These are phyloP conservation scores for Mycena sp. DNA, from an alignment of 1,284 basidiomycete species.

Conservation along the genomic window DNA sequence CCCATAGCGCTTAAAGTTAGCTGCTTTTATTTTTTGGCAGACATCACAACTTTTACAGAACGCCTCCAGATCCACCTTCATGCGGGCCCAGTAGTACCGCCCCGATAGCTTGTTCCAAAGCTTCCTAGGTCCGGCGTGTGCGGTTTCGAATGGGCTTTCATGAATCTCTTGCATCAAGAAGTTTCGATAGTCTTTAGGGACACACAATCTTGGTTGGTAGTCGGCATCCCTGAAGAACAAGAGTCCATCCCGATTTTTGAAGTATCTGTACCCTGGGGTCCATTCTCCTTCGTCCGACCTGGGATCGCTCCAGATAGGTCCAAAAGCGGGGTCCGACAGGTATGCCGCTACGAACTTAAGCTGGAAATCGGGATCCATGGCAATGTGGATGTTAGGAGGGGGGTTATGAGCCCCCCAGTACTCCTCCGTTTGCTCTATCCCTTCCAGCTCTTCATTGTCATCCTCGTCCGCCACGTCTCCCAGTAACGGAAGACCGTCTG, in stretches of 20 bases:
- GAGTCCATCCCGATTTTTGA: conserved; percentile 23
- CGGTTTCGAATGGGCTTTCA: background rate
- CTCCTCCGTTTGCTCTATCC: background rate
- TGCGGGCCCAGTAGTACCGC: conserved; percentile 44
- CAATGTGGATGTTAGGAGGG: too few relatives aligned
- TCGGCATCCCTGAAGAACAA: conserved; percentile 18
- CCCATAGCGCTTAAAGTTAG: background rate
- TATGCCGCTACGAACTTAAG: too few relatives aligned
- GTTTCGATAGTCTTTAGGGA: background rate
- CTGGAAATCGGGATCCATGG: too few relatives aligned
- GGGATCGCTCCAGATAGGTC: background rate
- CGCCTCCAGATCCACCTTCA: conserved; percentile 42
- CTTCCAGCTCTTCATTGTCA: background rate
- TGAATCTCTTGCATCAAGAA: background rate
- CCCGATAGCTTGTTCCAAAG: background rate
- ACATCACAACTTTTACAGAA: conserved; percentile 33
- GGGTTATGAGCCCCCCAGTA: too few relatives aligned
- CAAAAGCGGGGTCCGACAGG: background rate
- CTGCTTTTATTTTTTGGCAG: conserved; percentile 47
- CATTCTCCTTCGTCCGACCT: background rate
- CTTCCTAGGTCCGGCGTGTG: background rate
- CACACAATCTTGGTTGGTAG: conserved; percentile 10
- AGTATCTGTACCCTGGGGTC: conserved; percentile 31
- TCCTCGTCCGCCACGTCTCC: background rate
- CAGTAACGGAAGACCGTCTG: background rate